Conservation (phyloP, 176 grass and related monocot species). For the Musa acuminata region DNA sequence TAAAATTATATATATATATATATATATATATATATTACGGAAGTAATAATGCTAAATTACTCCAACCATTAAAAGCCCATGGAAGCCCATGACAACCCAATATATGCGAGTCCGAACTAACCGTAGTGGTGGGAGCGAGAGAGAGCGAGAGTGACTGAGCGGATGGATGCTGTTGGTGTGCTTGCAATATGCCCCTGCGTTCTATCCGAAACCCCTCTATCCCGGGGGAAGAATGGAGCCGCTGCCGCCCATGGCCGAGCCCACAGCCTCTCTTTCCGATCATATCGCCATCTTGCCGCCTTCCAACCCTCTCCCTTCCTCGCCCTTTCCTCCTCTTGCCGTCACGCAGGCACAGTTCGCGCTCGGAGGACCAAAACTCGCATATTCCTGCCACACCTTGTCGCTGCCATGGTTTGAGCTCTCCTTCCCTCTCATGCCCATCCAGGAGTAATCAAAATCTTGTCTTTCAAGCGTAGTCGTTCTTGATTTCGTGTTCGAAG, state of each 20-base stretch:
- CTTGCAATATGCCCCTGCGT: slow-evolving; percentile 23
- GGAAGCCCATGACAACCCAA: too few species aligned
- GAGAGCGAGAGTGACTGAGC: not conserved
- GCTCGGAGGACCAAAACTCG: slow-evolving; percentile 21
- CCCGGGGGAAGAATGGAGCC: not conserved
- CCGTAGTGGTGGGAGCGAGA: not conserved
- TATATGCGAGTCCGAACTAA: too few species aligned
- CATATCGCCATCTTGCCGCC: slow-evolving; percentile 7
- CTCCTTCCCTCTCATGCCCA: not conserved
- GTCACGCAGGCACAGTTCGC: not conserved
- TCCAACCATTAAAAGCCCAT: too few species aligned
- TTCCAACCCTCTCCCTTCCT: slow-evolving; percentile 20
- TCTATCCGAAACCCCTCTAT: not conserved
- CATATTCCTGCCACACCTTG: slow-evolving; percentile 24
- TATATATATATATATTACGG: too few species aligned
- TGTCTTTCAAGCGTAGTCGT: not conserved
- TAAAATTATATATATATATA: too few species aligned
- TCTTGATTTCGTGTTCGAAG: not conserved
- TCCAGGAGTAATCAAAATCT: not conserved
- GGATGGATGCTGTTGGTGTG: slow-evolving; percentile 30
- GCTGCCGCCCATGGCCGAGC: slow-evolving; percentile 11
- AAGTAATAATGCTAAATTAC: too few species aligned
- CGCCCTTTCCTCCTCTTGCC: slow-evolving; percentile 26
- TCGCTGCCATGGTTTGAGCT: slow-evolving; percentile 37
- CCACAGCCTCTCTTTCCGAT: not conserved